phyloP scores from a whole-genome alignment of 1,284 basidiomycete species.

The Phenoliferia sp. region DNA sequence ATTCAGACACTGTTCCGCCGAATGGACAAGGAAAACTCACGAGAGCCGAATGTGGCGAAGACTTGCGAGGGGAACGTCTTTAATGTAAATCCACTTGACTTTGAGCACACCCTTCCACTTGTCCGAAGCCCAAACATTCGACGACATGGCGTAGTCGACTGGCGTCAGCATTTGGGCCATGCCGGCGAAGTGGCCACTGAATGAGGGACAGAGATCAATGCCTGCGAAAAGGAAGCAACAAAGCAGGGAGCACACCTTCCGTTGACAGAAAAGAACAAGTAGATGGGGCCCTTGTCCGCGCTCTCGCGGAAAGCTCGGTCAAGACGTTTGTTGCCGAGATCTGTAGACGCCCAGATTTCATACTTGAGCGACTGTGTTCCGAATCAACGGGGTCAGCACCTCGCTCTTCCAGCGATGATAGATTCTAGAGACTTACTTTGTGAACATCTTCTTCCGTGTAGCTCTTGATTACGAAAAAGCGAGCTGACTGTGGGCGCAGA shows the following conservation, averaged over 20 bases:
- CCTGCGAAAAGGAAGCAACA: background rate
- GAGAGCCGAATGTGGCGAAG: constrained; percentile 76
- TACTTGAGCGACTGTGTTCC: constrained; percentile 31
- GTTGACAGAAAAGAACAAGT: constrained; percentile 94
- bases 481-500: constrained; percentile 71
- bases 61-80: constrained; percentile 83
- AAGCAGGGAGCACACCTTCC: constrained; percentile 64
- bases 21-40: constrained; percentile 47
- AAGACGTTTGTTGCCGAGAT: constrained; percentile 88
- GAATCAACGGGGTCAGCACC: too few species aligned
- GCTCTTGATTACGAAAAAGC: constrained; percentile 94
- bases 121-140: constrained; percentile 93
- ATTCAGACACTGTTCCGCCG: background rate
- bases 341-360: constrained; percentile 95
- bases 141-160: constrained; percentile 50
- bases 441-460: constrained; percentile 98
- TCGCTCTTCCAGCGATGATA: constrained; percentile 51
- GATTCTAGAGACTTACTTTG: constrained; percentile 55
- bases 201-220: background rate
- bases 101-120: constrained; percentile 82
- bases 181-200: constrained; percentile 88
- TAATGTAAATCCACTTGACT: constrained; percentile 82
- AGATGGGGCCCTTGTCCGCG: constrained; percentile 80
- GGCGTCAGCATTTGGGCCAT: constrained; percentile 78
- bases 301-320: constrained; percentile 93